Evolutionary conservation across 2,329 filamentous ascomycete species (phyloP).

Genomic region (Fusarium decemcellulare): DNA sequence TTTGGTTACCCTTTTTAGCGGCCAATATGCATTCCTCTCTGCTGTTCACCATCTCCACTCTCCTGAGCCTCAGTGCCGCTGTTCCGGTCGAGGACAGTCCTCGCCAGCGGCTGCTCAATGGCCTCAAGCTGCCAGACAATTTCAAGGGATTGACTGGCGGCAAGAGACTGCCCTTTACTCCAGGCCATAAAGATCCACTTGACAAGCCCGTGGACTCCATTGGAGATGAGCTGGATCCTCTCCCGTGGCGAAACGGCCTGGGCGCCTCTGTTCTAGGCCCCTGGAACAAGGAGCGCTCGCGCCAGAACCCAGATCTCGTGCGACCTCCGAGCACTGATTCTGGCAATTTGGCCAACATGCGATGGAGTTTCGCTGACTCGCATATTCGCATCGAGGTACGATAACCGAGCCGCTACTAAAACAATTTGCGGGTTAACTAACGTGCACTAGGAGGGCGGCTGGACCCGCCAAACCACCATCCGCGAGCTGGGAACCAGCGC

Average conservation of each 20-base stretch:
- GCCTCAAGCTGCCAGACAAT: constrained; percentile 61
- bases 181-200: constrained; percentile 71
- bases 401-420: accelerated
- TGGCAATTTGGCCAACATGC: constrained; percentile 78
- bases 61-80: constrained; percentile 32
- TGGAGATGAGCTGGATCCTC: constrained; percentile 72
- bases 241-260: constrained; percentile 74
- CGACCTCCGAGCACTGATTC: constrained; percentile 81
- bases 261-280: constrained; percentile 79
- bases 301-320: constrained; percentile 79
- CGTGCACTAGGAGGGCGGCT: constrained; percentile 74
- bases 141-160: constrained; percentile 53
- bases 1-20: background rate
- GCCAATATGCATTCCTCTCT: constrained; percentile 34
- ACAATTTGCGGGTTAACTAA: constrained; percentile 3
- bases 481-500: constrained; percentile 75
- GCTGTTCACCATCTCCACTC: constrained; percentile 29
- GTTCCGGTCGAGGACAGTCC: constrained; percentile 62
- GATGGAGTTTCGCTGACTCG: constrained; percentile 79
- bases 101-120: constrained; percentile 67
- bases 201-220: constrained; percentile 74
- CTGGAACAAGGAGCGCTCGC: constrained; percentile 76
- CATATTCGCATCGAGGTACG: constrained; percentile 74
- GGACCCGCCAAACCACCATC: constrained; percentile 81
- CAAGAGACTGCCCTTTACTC: constrained; percentile 68